Percentiles rank a stretch among this genome's conserved stretches.
Conservation (phyloP, 805 yeast genomes). For the Dipodascus geniculatus region DNA sequence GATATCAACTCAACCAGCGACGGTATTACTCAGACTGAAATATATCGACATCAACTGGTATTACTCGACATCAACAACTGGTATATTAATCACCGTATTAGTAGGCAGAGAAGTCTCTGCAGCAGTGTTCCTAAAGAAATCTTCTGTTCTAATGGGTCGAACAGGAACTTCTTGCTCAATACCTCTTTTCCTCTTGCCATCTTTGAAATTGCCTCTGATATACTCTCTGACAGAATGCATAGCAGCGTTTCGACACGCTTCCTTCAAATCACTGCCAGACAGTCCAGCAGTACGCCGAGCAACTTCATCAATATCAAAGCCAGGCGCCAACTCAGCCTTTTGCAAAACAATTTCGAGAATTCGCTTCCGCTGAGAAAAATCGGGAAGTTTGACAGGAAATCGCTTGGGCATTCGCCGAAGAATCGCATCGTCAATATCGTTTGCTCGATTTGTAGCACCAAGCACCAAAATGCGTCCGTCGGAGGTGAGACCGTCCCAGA, state of each 20-base stretch:
- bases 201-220: constrained; percentile 46
- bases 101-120: constrained; percentile 29
- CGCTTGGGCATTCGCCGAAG: constrained; percentile 87
- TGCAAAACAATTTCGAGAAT: constrained; percentile 59
- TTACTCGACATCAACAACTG: neutral
- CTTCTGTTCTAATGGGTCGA: constrained; percentile 53
- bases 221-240: constrained; percentile 80
- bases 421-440: constrained; percentile 86
- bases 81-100: constrained; percentile 10
- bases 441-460: constrained; percentile 91
- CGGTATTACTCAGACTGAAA: neutral
- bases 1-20: too few species aligned
- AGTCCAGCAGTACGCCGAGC: constrained; percentile 58
- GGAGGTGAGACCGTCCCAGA: constrained; percentile 88
- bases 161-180: constrained; percentile 33
- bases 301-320: constrained; percentile 49
- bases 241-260: constrained; percentile 88
- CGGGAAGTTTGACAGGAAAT: constrained; percentile 69
- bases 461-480: constrained; percentile 73
- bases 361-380: constrained; percentile 49
- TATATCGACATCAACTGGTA: neutral
- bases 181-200: constrained; percentile 23
- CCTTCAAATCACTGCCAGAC: constrained; percentile 88
- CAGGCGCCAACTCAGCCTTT: constrained; percentile 49
- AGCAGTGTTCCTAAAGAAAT: constrained; percentile 40